phyloP scores from a whole-genome alignment of 164 flowering plant species.

The Chimonanthus praecox region DNA sequence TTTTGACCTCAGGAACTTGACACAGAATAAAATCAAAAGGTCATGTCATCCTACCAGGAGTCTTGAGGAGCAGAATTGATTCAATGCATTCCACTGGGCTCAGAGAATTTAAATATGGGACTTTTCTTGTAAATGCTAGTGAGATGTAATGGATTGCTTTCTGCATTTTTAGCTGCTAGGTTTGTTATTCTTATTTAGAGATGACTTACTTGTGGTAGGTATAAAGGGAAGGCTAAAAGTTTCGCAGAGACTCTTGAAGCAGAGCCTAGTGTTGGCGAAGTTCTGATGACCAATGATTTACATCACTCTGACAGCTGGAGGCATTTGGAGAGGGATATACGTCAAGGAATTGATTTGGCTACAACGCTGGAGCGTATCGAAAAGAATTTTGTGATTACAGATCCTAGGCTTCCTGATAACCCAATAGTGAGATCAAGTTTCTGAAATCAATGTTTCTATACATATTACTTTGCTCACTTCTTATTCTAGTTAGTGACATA shows the following conservation, averaged over 20 bases:
- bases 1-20: too few species aligned
- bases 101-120: too few species aligned
- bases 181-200: constrained; percentile 1
- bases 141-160: too few species aligned
- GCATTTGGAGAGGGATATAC: constrained; percentile 62
- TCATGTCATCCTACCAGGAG: too few species aligned
- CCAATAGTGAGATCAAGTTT: constrained; percentile 72
- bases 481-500: neutral
- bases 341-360: constrained; percentile 94
- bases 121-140: too few species aligned
- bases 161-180: constrained; percentile 2
- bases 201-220: constrained; percentile 32
- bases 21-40: too few species aligned
- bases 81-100: too few species aligned
- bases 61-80: too few species aligned
- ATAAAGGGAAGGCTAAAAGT: constrained; percentile 47
- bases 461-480: neutral
- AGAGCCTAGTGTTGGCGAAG: constrained; percentile 46
- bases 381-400: constrained; percentile 95
- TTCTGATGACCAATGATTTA: constrained; percentile 67
- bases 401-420: constrained; percentile 96
- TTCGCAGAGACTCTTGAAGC: constrained; percentile 31
- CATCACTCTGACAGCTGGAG: constrained; percentile 72
- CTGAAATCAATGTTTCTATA: neutral
- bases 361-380: constrained; percentile 97